These are phyloP conservation scores for Cicer bijugum DNA, from an alignment of 306 rosid species.

Conservation along the genomic window DNA sequence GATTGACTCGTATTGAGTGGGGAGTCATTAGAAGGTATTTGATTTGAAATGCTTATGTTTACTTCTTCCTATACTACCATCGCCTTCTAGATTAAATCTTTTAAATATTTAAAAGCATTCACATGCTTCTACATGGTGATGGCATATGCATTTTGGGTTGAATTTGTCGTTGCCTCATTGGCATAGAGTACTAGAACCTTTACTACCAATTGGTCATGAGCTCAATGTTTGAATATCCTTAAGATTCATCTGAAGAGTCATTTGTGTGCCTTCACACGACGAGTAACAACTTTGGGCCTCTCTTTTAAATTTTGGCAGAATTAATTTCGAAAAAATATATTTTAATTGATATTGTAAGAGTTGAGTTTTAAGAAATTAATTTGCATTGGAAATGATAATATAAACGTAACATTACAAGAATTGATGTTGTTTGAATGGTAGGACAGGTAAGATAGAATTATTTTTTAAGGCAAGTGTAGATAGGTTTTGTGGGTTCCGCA, in stretches of 20 bases:
- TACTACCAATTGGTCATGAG: conserved; percentile 5
- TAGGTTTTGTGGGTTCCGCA: neutral
- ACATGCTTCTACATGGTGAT: conserved; percentile 28
- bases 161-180: conserved; percentile 30
- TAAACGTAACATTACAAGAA: neutral
- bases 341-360: conserved; percentile 8
- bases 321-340: neutral
- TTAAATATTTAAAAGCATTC: conserved; percentile 33
- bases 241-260: conserved; percentile 9
- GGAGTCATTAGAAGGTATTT: conserved; percentile 89
- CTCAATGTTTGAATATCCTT: conserved; percentile 30
- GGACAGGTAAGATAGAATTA: neutral
- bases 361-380: neutral
- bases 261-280: neutral
- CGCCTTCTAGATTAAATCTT: conserved; percentile 37
- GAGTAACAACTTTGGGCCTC: neutral
- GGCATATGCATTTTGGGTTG: conserved; percentile 32
- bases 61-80: conserved; percentile 28
- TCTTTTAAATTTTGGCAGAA: conserved; percentile 1
- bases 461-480: conserved; percentile 7
- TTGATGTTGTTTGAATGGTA: neutral
- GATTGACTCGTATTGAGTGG: conserved; percentile 97
- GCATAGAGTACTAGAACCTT: conserved; percentile 35
- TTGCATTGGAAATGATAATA: conserved; percentile 3
- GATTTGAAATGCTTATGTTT: conserved; percentile 43